Evolutionary conservation across 192 early-diverging fungal genomes (phyloP).

Genomic region (Coemansia biformis): DNA sequence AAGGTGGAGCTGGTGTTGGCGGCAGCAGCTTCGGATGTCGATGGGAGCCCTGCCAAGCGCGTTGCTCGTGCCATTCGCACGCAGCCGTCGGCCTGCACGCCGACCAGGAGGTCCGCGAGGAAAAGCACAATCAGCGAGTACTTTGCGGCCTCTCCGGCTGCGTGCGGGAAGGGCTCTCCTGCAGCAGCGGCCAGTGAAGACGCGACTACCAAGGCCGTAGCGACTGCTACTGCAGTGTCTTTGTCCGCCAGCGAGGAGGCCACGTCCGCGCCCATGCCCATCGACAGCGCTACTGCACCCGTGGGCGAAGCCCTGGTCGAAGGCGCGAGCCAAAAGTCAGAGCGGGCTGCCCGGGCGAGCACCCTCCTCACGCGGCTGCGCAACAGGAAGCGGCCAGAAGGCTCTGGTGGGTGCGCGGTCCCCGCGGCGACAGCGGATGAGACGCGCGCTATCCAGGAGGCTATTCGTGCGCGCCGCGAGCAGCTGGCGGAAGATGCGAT

Average conservation of each 20-base stretch:
- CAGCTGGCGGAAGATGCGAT: not conserved
- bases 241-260: not conserved
- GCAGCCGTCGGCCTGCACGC: no score
- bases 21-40: not conserved
- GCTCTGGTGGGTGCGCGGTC: not conserved
- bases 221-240: constrained; percentile 1
- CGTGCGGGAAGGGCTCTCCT: not conserved
- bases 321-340: not conserved
- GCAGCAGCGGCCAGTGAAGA: not conserved
- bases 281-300: not conserved
- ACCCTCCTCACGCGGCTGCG: constrained; percentile 27
- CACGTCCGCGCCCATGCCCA: not conserved
- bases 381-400: constrained; percentile 14
- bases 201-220: not conserved
- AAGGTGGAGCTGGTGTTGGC: no score
- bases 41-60: constrained; percentile 3
- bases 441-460: constrained; percentile 34
- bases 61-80: not conserved
- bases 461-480: constrained; percentile 20
- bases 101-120: not conserved
- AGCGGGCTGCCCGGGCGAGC: constrained; percentile 11
- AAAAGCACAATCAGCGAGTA: constrained; percentile 20
- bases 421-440: constrained; percentile 10
- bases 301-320: not conserved
- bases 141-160: constrained; percentile 18